A percentile compares a stretch with the other conserved stretches of the same genome.
phyloP scores from a whole-genome alignment of 2,329 filamentous ascomycete species.

The Dactylellina sp. region DNA sequence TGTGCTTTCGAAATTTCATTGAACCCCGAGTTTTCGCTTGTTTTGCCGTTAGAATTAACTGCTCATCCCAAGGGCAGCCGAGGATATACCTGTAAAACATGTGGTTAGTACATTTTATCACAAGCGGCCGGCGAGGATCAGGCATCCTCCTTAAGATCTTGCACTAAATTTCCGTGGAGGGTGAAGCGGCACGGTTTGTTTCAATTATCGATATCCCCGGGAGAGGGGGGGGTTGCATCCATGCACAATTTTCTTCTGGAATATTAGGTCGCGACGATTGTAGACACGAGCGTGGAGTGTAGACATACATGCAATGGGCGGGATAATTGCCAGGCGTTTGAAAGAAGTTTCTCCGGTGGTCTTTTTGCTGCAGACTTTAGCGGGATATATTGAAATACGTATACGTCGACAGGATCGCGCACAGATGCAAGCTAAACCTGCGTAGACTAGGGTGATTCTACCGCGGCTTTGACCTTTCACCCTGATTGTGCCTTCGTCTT shows the following conservation, averaged over 20 bases:
- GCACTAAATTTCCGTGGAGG: conserved; percentile 49
- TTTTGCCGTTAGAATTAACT: conserved; percentile 53
- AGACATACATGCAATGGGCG: neutral
- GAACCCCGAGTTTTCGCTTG: conserved; percentile 46
- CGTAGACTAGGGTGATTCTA: too few species aligned
- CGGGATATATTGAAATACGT: too few species aligned
- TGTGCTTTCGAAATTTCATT: too few species aligned
- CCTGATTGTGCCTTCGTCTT: too few species aligned
- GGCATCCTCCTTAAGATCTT: conserved; percentile 36
- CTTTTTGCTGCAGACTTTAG: too few species aligned
- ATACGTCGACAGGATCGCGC: too few species aligned
- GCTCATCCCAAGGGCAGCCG: conserved; percentile 41
- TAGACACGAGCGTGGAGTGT: neutral
- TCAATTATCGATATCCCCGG: conserved; percentile 36
- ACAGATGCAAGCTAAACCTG: too few species aligned
- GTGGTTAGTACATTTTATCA: conserved; percentile 18
- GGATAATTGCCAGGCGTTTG: neutral
- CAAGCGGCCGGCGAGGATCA: conserved; percentile 23
- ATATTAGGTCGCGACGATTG: conserved; percentile 4
- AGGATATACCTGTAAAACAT: conserved; percentile 40
- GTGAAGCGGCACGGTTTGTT: conserved; percentile 46
- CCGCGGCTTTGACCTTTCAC: too few species aligned
- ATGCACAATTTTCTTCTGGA: conserved; percentile 26
- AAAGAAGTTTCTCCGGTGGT: too few species aligned
- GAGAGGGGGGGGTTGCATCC: neutral